A percentile compares a stretch with the other conserved stretches of the same genome.
These are phyloP conservation scores for Euphorbia celastroides DNA, from an alignment of 441 rosid species.

Conservation along the genomic window DNA sequence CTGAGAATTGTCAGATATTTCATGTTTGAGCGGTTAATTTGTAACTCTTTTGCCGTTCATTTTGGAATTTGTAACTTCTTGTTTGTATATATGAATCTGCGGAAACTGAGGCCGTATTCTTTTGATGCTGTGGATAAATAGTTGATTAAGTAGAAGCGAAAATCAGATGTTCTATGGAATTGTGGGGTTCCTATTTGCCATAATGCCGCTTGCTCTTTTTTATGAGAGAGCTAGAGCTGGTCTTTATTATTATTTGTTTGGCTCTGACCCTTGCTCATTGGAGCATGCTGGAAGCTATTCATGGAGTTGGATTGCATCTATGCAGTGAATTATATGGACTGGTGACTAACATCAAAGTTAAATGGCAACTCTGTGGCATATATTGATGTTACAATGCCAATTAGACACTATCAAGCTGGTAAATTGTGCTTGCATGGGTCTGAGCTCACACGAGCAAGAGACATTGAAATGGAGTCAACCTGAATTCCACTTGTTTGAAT, in stretches of 20 bases:
- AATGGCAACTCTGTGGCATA: not conserved
- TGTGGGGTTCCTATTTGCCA: not conserved
- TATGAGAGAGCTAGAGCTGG: not conserved
- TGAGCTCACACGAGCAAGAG: not conserved
- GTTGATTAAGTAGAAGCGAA: not conserved
- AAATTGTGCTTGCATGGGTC: not conserved
- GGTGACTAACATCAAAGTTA: not conserved
- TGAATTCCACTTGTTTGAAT: not conserved
- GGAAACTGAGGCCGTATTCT: not conserved
- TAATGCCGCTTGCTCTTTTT: not conserved
- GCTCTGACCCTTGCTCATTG: not conserved
- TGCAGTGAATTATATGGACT: not conserved
- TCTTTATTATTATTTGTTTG: not conserved
- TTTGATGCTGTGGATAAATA: not conserved
- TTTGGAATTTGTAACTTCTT: not conserved
- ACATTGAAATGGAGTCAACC: not conserved
- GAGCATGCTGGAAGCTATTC: not conserved
- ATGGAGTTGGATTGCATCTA: constrained; percentile 2
- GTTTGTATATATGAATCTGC: not conserved
- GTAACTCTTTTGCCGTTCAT: not conserved
- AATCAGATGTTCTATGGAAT: not conserved
- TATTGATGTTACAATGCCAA: not conserved
- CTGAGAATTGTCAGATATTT: not conserved
- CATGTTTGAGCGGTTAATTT: not conserved
- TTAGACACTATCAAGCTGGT: not conserved